Percentiles rank a stretch among this genome's conserved stretches.
These are phyloP conservation scores for Chrysoporthe puriensis DNA, from an alignment of 2,329 filamentous ascomycete genomes.

Conservation along the genomic window DNA sequence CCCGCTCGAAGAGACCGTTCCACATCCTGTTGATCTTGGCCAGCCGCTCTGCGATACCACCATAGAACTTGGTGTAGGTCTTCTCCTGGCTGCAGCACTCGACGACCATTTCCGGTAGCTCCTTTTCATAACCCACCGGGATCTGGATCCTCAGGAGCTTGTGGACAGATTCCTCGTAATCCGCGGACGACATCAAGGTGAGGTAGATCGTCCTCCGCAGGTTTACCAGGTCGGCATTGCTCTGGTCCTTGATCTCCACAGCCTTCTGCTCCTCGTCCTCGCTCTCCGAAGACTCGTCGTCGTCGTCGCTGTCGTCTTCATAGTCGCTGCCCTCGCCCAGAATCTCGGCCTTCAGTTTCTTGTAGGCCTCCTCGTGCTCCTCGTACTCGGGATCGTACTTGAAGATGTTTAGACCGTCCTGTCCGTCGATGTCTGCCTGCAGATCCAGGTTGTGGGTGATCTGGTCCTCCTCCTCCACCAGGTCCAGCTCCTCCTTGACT, in stretches of 20 bases:
- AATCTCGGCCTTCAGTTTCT: constrained; percentile 87
- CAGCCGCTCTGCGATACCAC: constrained; percentile 90
- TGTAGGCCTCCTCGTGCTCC: constrained; percentile 87
- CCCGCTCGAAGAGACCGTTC: constrained; percentile 88
- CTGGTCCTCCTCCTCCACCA: constrained; percentile 97
- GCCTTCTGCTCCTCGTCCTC: constrained; percentile 79
- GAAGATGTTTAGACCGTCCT: constrained; percentile 93
- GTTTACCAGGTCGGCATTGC: constrained; percentile 93
- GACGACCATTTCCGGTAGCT: constrained; percentile 94
- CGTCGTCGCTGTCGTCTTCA: constrained; percentile 69
- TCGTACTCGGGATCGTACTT: constrained; percentile 91
- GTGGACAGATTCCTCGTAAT: constrained; percentile 95
- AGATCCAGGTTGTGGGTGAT: constrained; percentile 87
- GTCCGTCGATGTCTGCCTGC: constrained; percentile 81
- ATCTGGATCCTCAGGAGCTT: constrained; percentile 95
- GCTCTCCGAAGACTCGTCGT: constrained; percentile 71
- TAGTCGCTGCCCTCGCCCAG: constrained; percentile 89
- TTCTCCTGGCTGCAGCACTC: constrained; percentile 97
- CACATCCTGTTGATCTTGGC: constrained; percentile 95
- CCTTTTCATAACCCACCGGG: constrained; percentile 82
- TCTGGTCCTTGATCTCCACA: constrained; percentile 97
- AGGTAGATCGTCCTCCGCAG: constrained; percentile 93
- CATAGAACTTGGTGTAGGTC: constrained; percentile 97
- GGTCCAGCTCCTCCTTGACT: constrained; percentile 87
- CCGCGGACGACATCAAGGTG: constrained; percentile 95